Evolutionary conservation across 768 basidiomycete genomes (phyloP).

Genomic region (Suillus decipiens): DNA sequence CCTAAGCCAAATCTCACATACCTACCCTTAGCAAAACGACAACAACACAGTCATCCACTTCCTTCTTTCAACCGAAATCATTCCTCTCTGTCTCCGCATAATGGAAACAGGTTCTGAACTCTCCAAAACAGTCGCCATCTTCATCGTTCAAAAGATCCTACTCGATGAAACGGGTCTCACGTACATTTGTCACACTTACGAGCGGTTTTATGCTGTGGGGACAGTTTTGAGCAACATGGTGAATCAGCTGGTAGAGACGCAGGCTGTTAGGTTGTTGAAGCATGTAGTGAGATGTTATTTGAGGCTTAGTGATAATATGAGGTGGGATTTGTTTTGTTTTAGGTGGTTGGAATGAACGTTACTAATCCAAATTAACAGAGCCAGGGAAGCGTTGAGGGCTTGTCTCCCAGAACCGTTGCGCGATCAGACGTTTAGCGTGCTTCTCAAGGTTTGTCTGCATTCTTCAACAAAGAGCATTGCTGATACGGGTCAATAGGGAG

Average conservation of each 20-base stretch:
- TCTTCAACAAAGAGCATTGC: constrained; percentile 1
- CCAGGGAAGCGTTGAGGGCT: constrained; percentile 91
- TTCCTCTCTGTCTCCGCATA: constrained; percentile 97
- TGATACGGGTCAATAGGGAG: constrained; percentile 57
- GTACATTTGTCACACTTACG: constrained; percentile 99
- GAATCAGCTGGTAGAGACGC: constrained; percentile 94
- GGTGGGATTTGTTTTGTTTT: constrained; percentile 54
- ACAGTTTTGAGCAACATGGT: constrained; percentile 99
- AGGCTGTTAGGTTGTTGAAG: constrained; percentile 93
- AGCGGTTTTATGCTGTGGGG: constrained; percentile 98
- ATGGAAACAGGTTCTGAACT: constrained; percentile 99
- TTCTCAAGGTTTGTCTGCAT: constrained; percentile 72
- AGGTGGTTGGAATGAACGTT: background rate
- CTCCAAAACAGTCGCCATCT: constrained; percentile 98
- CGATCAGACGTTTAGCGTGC: constrained; percentile 87
- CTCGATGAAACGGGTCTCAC: constrained; percentile 97
- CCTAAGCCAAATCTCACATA: constrained; percentile 14
- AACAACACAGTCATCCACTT: constrained; percentile 99
- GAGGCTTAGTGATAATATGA: constrained; percentile 91
- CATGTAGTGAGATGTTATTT: constrained; percentile 98
- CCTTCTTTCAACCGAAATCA: constrained; percentile 98
- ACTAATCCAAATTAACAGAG: constrained; percentile 49
- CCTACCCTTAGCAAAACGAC: constrained; percentile 83
- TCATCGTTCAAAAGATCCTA: constrained; percentile 98
- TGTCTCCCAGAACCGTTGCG: constrained; percentile 95